A percentile compares a stretch with the other conserved stretches of the same genome.
phyloP scores from a whole-genome alignment of 2,329 filamentous ascomycete genomes.

The Paecilomyces sp. region DNA sequence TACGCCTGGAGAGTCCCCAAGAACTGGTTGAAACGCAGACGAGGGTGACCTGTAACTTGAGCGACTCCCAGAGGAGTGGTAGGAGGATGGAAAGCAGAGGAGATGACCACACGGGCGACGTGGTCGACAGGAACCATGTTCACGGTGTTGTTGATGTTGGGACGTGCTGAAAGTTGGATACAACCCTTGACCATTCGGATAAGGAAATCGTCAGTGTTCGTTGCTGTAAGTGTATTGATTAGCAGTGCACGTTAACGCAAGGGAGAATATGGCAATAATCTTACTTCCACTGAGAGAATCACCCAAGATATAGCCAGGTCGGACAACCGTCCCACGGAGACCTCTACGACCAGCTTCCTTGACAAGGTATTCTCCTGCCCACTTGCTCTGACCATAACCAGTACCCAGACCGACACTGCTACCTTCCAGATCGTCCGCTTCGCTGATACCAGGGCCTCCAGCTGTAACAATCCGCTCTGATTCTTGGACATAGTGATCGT shows the following conservation, averaged over 20 bases:
- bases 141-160: conserved; percentile 75
- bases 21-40: conserved; percentile 71
- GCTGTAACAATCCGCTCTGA: conserved; percentile 56
- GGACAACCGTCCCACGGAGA: conserved; percentile 65
- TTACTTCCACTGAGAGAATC: conserved; percentile 56
- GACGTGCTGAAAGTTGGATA: conserved; percentile 66
- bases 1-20: conserved; percentile 63
- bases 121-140: conserved; percentile 85
- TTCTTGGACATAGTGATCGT: conserved; percentile 68
- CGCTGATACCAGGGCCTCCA: conserved; percentile 60
- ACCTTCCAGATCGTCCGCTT: conserved; percentile 71
- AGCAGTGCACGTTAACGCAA: neutral
- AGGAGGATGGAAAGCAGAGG: conserved; percentile 60
- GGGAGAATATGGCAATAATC: conserved; percentile 1
- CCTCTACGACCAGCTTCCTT: conserved; percentile 73
- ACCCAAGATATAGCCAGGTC: conserved; percentile 80
- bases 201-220: conserved; percentile 83
- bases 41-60: conserved; percentile 73
- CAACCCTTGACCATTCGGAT: conserved; percentile 82
- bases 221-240: conserved; percentile 22
- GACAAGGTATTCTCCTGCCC: conserved; percentile 67
- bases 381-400: conserved; percentile 89
- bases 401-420: conserved; percentile 71
- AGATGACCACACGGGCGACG: conserved; percentile 72
- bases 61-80: conserved; percentile 53